A percentile compares a stretch with the other conserved stretches of the same genome.
Evolutionary conservation across 192 early-diverging fungal species (phyloP).

Genomic region (Dimargaris xerosporica): DNA sequence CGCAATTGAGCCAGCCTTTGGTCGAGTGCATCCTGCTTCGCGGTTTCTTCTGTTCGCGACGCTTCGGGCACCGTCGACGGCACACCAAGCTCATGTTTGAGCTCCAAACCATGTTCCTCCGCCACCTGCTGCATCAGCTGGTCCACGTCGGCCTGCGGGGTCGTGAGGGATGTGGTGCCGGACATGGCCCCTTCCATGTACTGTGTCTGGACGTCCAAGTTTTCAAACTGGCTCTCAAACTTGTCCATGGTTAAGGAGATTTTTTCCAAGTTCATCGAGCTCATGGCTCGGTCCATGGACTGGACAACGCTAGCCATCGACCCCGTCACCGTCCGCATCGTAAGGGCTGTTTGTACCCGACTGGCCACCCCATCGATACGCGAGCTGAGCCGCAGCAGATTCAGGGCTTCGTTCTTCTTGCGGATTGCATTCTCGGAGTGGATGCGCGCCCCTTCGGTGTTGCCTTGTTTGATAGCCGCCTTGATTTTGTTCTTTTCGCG

Average conservation of each 20-base stretch:
- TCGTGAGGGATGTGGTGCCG: conserved; percentile 68
- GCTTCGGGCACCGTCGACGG: conserved; percentile 13
- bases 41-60: background rate
- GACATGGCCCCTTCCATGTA: conserved; percentile 95
- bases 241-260: conserved; percentile 98
- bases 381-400: conserved; percentile 72
- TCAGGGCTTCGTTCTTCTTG: conserved; percentile 89
- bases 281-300: conserved; percentile 89
- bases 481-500: conserved; percentile 75
- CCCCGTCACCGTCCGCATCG: conserved; percentile 72
- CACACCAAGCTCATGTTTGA: conserved; percentile 50
- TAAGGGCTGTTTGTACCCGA: conserved; percentile 85
- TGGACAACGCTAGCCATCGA: conserved; percentile 81
- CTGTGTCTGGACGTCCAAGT: conserved; percentile 90
- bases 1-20: background rate
- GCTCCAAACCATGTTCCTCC: conserved; percentile 87
- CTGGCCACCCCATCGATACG: conserved; percentile 86
- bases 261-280: conserved; percentile 91
- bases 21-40: background rate
- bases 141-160: conserved; percentile 85
- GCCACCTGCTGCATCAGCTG: conserved; percentile 91
- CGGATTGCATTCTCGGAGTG: conserved; percentile 92
- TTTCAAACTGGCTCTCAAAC: conserved; percentile 92
- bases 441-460: conserved; percentile 85
- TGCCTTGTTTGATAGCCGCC: conserved; percentile 85